phyloP scores from a whole-genome alignment of 495 filamentous ascomycete genomes.

The Aspergillus biplanus region DNA sequence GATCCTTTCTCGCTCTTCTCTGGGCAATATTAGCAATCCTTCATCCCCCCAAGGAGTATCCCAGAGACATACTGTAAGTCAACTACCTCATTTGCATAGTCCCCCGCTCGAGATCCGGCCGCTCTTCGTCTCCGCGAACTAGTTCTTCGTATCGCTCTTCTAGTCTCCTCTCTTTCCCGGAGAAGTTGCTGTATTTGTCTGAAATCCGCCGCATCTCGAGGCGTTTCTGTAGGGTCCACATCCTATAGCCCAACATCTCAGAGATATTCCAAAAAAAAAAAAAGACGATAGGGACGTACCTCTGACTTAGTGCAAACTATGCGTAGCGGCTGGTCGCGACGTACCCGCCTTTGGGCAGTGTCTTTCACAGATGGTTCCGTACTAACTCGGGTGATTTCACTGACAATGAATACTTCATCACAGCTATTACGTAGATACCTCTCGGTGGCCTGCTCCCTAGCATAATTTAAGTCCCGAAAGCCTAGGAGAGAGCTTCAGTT shows the following conservation, averaged over 20 bases:
- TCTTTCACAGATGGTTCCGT: background rate
- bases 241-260: background rate
- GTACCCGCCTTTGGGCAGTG: background rate
- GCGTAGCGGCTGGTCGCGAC: background rate
- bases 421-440: background rate
- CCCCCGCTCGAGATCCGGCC: background rate
- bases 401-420: background rate
- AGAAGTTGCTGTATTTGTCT: background rate
- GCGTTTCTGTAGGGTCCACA: background rate
- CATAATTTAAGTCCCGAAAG: background rate
- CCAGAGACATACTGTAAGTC: background rate
- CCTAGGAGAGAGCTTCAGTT: background rate
- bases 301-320: conserved; percentile 3
- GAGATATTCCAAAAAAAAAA: background rate
- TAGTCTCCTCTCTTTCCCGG: background rate
- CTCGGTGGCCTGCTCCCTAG: background rate
- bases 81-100: background rate
- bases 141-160: background rate
- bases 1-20: background rate
- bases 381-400: background rate
- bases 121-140: background rate
- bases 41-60: background rate
- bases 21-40: background rate
- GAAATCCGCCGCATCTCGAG: background rate
- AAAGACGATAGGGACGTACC: background rate